Conservation (phyloP, 2,329 filamentous ascomycete species). For the Nannizziopsis barbatae region DNA sequence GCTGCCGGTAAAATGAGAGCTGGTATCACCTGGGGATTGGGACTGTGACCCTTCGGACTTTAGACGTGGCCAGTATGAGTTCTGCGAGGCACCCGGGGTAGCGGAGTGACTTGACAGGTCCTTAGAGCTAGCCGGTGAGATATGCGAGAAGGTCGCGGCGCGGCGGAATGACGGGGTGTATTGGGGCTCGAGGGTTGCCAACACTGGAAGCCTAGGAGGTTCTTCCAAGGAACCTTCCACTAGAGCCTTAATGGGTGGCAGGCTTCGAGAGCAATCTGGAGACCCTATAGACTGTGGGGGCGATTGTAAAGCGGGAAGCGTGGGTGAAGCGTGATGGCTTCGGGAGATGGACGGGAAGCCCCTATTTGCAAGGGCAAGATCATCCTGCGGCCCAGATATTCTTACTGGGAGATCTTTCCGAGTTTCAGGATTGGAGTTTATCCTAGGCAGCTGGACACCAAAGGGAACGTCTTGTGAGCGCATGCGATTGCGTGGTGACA, state of each 20-base stretch:
- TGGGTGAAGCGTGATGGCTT: conserved; percentile 1
- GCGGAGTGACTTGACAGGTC: conserved; percentile 29
- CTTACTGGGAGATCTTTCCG: not conserved
- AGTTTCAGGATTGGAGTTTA: conserved; percentile 1
- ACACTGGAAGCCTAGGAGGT: not conserved
- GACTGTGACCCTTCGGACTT: conserved; percentile 23
- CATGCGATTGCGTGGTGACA: conserved; percentile 3
- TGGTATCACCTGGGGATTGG: conserved; percentile 20
- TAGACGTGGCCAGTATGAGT: conserved; percentile 21
- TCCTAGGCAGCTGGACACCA: not conserved
- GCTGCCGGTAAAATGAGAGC: conserved; percentile 25
- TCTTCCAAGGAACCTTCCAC: conserved; percentile 5
- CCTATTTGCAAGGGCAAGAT: not conserved
- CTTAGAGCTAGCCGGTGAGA: conserved; percentile 31
- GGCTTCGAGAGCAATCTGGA: conserved; percentile 2
- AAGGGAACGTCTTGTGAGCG: not conserved
- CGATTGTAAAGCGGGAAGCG: conserved; percentile 7
- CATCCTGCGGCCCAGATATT: not conserved
- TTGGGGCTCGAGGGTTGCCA: conserved; percentile 11
- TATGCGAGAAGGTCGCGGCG: conserved; percentile 27
- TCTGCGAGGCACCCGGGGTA: conserved; percentile 22
- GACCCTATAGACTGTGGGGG: conserved; percentile 7
- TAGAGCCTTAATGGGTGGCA: conserved; percentile 4
- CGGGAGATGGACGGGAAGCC: not conserved
- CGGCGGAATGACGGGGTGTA: conserved; percentile 18